Base-by-base conservation (phyloP, 2,329 filamentous ascomycete species). In the Stemphylium beticola region DNA sequence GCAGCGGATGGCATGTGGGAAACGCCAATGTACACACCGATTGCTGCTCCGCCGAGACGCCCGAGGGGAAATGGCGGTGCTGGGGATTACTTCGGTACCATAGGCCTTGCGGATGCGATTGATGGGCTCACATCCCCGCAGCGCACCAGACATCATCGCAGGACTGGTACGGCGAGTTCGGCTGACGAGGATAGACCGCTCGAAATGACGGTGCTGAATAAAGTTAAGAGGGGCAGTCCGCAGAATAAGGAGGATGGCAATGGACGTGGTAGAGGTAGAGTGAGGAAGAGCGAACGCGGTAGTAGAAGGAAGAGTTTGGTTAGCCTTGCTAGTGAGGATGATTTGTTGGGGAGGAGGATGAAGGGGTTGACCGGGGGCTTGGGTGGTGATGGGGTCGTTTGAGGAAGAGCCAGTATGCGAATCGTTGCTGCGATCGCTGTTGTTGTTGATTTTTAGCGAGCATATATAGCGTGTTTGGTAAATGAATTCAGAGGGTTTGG, bases 41-140 rank as follows among this genome's bases (percentile, higher is more conserved):
- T 34, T 31, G 31, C 22, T 15, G 18, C 48, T 22, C 11, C n/a
- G 2, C n/a, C 31, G 2, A 18, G 41, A 7, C 24, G 47, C 18
- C 24, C 39, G 4, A 17, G 44, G 12, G 50, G 45, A 7, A 32
- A 22, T 18, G 53, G 90, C 86, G 88, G 67, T 85, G 26, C 26
- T 29, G 26, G 8, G 9, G 96, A 74, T 88, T 98, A 72, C 85
- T 91, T 70, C 83, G 89, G 53, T 87, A 88, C 0, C 74, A 81
- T 31, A 93, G 93, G 93, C 88, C 96, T 70, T 79, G 89, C 53
- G 83, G 92, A 49, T 81, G 92, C 9, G 89, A 96, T 80, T n/a
- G 79, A 80, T 32, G 85, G 64, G 12, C 72, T 69, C 55, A 75
- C 81, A 71, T 62, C 4, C 66, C 71, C 61, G 3, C 75, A 73